Conservation (phyloP, 345 rosid species). For the Brassica carinata region DNA sequence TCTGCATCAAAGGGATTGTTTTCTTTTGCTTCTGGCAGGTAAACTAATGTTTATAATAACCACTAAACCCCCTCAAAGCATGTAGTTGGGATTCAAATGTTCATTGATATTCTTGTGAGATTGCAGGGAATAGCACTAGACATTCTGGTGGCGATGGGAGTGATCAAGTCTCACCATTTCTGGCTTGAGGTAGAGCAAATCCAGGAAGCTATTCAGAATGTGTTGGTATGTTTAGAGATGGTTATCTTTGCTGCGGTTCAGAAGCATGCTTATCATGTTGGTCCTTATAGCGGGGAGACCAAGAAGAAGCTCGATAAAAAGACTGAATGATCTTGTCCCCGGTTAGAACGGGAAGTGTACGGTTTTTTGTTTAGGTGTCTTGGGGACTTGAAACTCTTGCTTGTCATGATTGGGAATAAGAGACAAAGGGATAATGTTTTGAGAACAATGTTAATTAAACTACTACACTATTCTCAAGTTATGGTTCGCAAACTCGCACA, state of each 20-base stretch:
- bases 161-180: slow-evolving; percentile 76
- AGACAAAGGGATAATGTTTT: background rate
- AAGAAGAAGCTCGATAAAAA: slow-evolving; percentile 61
- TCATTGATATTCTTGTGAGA: background rate
- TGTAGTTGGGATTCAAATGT: background rate
- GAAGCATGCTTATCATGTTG: slow-evolving; percentile 71
- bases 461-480: background rate
- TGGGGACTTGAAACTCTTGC: slow-evolving; percentile 1
- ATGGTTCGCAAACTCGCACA: background rate
- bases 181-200: slow-evolving; percentile 95
- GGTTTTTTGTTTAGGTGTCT: background rate
- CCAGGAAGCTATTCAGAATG: slow-evolving; percentile 89
- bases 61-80: background rate
- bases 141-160: slow-evolving; percentile 65
- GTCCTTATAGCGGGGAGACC: slow-evolving; percentile 78
- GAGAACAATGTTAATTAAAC: background rate
- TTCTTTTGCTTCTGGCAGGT: slow-evolving; percentile 99
- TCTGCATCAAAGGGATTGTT: slow-evolving; percentile 98
- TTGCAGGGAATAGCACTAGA: slow-evolving; percentile 78
- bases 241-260: slow-evolving; percentile 84
- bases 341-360: background rate
- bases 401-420: slow-evolving; percentile 1
- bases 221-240: slow-evolving; percentile 84
- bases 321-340: slow-evolving; percentile 1
- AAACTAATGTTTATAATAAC: background rate